phyloP scores from a whole-genome alignment of 1,284 basidiomycete genomes.

The Cutaneotrichosporon sp. region DNA sequence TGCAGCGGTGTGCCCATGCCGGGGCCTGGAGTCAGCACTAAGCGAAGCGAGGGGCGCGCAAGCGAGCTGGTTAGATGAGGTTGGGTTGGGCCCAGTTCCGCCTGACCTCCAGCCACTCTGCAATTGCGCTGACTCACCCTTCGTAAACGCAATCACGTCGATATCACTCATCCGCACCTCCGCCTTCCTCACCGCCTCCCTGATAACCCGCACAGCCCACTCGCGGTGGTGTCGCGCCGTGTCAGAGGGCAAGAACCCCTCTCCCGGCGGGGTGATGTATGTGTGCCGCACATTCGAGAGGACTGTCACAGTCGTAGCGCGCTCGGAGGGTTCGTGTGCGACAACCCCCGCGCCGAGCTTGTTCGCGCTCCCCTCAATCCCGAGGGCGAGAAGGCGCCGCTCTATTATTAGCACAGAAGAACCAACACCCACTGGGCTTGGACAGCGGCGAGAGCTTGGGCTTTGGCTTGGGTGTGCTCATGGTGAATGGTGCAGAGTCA shows the following conservation, averaged over 20 bases:
- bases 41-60: neutral
- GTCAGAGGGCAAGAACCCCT: constrained; percentile 93
- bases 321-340: constrained; percentile 61
- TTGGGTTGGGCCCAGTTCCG: too few relatives aligned
- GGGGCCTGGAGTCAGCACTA: constrained; percentile 63
- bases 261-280: constrained; percentile 95
- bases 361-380: constrained; percentile 94
- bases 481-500: neutral
- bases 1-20: constrained; percentile 98
- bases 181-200: constrained; percentile 73
- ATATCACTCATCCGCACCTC: constrained; percentile 70
- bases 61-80: too few relatives aligned
- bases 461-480: constrained; percentile 31
- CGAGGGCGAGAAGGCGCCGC: constrained; percentile 59
- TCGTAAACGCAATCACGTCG: constrained; percentile 96
- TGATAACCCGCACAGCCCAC: constrained; percentile 83
- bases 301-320: constrained; percentile 59
- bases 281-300: constrained; percentile 90
- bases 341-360: constrained; percentile 97
- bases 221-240: constrained; percentile 94
- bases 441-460: constrained; percentile 40
- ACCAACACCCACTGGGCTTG: constrained; percentile 32
- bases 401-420: constrained; percentile 19
- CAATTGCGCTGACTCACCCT: constrained; percentile 61
- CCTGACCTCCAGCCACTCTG: too few relatives aligned